Base-by-base conservation (phyloP, 1,284 basidiomycete species). In the Boletus semigastroideus region DNA sequence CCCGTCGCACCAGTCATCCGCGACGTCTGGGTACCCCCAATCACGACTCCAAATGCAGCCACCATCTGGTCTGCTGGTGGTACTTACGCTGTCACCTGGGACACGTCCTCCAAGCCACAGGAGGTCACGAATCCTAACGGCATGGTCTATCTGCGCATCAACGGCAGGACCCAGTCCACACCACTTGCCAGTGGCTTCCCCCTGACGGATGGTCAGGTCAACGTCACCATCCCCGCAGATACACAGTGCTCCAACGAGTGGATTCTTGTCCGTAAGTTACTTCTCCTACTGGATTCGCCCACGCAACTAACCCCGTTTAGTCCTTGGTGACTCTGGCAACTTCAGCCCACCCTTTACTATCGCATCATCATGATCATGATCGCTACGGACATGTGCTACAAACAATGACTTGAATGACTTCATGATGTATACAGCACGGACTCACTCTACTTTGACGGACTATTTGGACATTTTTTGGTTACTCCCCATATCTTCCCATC, bases 241-340 rank as follows among this genome's bases (percentile, higher is more conserved):
- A 73, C 75, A 4, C 10, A 46, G 19, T 56, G 72, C 28, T 68
- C 59, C 25, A 11, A 55, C 17, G 62, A 72, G 36, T 78, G 76
- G 62, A 51, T 59, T 6, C 34, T 79, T 30, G 74, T 79, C 42
- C 64, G 76, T 78, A 54, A 69, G 76, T 74, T 38, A 34, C 42
- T 39, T 47, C 14, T 16, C 11, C 1, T 4, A 7, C 19, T 12
- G 1, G 0, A 4, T 25, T 11, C 1, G 2, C 22, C 12, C 10
- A 25, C 6, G 17, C 8, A 17, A n/a, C 5, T 52, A 37, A 53
- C 50, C 20, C 36, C 28, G 11, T 34, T 39, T 36, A 81, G 78
- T 82, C 43, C 71, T 80, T 51, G 79, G 80, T 13, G 74, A 78
- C 58, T 79, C 78, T 41, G 79, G 78, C 31, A 72, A 80, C 51